These are phyloP conservation scores for Endoconidiophora laricicola DNA, from an alignment of 2,329 filamentous ascomycete genomes.

Conservation along the genomic window DNA sequence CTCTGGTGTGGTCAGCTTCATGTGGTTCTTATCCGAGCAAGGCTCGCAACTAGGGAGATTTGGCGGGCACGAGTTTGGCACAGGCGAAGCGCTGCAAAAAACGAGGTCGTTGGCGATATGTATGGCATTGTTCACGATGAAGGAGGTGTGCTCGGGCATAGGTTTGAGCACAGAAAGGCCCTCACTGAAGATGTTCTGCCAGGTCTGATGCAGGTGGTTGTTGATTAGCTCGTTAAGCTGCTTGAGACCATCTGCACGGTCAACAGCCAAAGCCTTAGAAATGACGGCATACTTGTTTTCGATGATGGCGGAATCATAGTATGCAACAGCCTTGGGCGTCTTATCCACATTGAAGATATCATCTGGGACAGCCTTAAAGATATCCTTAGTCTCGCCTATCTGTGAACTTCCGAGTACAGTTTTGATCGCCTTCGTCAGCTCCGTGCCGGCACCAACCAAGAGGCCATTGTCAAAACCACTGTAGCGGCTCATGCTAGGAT, in stretches of 20 bases:
- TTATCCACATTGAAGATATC: constrained; percentile 49
- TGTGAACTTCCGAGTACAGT: constrained; percentile 38
- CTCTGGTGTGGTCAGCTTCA: constrained; percentile 49
- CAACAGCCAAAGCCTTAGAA: constrained; percentile 40
- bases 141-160: constrained; percentile 55
- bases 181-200: constrained; percentile 60
- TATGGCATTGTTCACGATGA: constrained; percentile 51
- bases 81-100: constrained; percentile 55
- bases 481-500: constrained; percentile 57
- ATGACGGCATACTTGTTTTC: constrained; percentile 50
- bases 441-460: constrained; percentile 50
- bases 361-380: constrained; percentile 44
- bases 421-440: constrained; percentile 47
- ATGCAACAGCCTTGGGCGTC: constrained; percentile 52
- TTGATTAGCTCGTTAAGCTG: constrained; percentile 62
- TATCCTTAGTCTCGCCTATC: constrained; percentile 38
- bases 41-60: constrained; percentile 59
- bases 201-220: constrained; percentile 68
- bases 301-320: constrained; percentile 52
- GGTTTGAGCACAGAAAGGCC: constrained; percentile 76
- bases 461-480: constrained; percentile 54
- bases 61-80: constrained; percentile 67
- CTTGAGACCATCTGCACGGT: constrained; percentile 42
- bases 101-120: constrained; percentile 60
- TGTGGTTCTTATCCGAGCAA: constrained; percentile 47